Evolutionary conservation across 257 asterid species (phyloP), one percentile per base, ranked within the genome.

Genomic region (Leonotis leonurus): DNA sequence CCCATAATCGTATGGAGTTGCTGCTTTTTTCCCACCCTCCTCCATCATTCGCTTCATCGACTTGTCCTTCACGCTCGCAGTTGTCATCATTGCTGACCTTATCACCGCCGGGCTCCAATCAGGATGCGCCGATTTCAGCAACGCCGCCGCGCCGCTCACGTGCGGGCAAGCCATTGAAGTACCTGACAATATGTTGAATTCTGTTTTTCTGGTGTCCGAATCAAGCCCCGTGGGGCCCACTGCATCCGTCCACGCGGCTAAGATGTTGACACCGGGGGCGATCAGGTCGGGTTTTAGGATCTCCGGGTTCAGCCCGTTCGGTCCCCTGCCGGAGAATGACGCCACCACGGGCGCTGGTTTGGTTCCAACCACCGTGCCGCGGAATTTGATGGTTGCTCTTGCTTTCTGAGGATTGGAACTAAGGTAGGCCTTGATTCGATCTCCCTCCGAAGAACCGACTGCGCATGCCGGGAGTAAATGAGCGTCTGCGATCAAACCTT

Each of bases 111-210:
- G 96, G n/a, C 83, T 78, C 96, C 96, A 86, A 62, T 88, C 93
- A 3, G 96, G 95, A 53, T 89, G 96, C 0, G 96, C 90, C 1
- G 96, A 88, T 73, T 85, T 88, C 3, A 88, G 88, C 79, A 88
- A 60, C 1, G 96, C 95, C 1, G 96, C 96, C 11, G 96, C 96
- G 22, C 96, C 96, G 62, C 95, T 83, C 0, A 89, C 95, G 33
- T 89, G 96, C 20, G 95, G 96, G 51, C 96, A 85, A 13, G 96
- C 93, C 96, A 89, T 89, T 8, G 95, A 89, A 24, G 96, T 89
- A 9, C 96, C 95, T 1, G 96, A 86, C 12, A 89, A 62, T 20
- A 89, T 89, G 56, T 86, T 89, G 82, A 89, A 89, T 39, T 89
- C 96, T 0, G 87, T 65, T 67, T 78, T 89, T 1, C 96, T 76